Conservation (phyloP, 2,329 filamentous ascomycete species). For the Claviceps sp. region DNA sequence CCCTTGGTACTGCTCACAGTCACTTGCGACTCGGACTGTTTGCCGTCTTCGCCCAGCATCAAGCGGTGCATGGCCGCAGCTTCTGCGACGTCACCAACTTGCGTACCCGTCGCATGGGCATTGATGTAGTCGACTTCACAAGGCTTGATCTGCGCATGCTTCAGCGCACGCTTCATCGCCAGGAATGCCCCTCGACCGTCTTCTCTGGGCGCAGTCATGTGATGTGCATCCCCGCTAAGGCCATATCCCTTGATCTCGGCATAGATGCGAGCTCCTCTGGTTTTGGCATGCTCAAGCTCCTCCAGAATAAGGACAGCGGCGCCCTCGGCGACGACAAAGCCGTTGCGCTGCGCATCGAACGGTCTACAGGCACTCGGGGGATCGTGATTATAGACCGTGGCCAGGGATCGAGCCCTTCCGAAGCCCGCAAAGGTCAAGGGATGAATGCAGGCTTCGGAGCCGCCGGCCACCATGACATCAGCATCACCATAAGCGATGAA, state of each 20-base stretch:
- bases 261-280: constrained; percentile 68
- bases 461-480: constrained; percentile 91
- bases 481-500: constrained; percentile 88
- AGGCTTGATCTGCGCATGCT: constrained; percentile 56
- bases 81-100: constrained; percentile 77
- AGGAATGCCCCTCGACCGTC: constrained; percentile 70
- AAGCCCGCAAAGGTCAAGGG: constrained; percentile 89
- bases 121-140: constrained; percentile 78
- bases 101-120: constrained; percentile 83
- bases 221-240: constrained; percentile 77
- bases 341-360: constrained; percentile 66
- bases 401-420: constrained; percentile 71
- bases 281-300: constrained; percentile 76
- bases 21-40: constrained; percentile 45
- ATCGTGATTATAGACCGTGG: constrained; percentile 63
- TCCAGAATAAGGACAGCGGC: constrained; percentile 81
- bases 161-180: constrained; percentile 76
- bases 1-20: constrained; percentile 92
- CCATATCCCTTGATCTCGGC: constrained; percentile 85
- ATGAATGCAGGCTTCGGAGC: constrained; percentile 90
- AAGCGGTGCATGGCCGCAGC: constrained; percentile 68
- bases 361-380: constrained; percentile 66
- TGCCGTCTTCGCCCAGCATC: constrained; percentile 60
- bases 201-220: constrained; percentile 80
- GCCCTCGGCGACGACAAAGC: constrained; percentile 90